These are phyloP conservation scores for Aureobasidium sp. DNA, from an alignment of 2,329 filamentous ascomycete genomes.

Conservation along the genomic window DNA sequence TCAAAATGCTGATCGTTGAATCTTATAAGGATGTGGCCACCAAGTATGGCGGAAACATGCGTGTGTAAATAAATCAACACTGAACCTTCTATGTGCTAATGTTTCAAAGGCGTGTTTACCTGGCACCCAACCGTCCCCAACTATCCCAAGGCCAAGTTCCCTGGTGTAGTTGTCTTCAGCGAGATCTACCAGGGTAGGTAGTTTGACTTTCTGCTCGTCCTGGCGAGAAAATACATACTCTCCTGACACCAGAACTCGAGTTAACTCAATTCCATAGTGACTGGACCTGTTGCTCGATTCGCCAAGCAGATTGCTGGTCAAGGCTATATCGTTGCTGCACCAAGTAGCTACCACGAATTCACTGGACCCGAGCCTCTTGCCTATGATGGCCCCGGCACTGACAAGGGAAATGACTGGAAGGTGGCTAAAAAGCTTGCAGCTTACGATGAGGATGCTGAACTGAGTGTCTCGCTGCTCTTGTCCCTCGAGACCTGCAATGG, in stretches of 20 bases:
- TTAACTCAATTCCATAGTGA: slow-evolving; percentile 50
- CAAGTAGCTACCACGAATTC: slow-evolving; percentile 91
- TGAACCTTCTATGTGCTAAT: background rate
- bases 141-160: slow-evolving; percentile 84
- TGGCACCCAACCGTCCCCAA: slow-evolving; percentile 80
- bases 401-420: slow-evolving; percentile 82
- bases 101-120: slow-evolving; percentile 67
- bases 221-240: background rate
- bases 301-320: slow-evolving; percentile 86
- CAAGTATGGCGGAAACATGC: slow-evolving; percentile 53
- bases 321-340: slow-evolving; percentile 87
- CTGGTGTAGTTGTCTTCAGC: slow-evolving; percentile 80
- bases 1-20: slow-evolving; percentile 54
- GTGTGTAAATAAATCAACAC: slow-evolving; percentile 31
- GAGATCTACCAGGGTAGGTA: slow-evolving; percentile 86
- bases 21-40: slow-evolving; percentile 54
- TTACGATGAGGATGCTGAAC: slow-evolving; percentile 60
- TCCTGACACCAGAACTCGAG: too few relatives aligned
- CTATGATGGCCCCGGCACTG: slow-evolving; percentile 83
- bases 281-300: slow-evolving; percentile 82
- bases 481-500: slow-evolving; percentile 56
- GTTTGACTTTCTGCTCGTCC: background rate
- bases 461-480: slow-evolving; percentile 37
- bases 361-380: slow-evolving; percentile 73
- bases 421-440: slow-evolving; percentile 70